Evolutionary conservation across 2,329 filamentous ascomycete genomes (phyloP), one percentile per base, ranked within the genome.

Genomic region (Huntiella decipiens): DNA sequence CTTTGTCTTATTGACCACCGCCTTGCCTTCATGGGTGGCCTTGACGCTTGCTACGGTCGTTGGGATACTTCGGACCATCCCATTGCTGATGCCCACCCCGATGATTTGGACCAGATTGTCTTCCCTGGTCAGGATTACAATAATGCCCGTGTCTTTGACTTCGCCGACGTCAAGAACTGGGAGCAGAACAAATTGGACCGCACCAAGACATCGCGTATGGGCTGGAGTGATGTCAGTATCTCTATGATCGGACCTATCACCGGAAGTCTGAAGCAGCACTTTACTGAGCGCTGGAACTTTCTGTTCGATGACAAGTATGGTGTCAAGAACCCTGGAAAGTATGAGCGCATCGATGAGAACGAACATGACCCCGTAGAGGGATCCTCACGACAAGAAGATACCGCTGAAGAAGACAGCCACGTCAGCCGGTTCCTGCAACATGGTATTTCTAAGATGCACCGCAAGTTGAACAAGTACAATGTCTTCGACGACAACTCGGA

Each of bases 71-170:
- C 49, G 68, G 67, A 62, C 49, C 87, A 95, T 58, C 74, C 82
- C 1, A 85, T 94, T 52, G 74, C 85, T 3, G 85, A 92, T 60
- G 78, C 77, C 11, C 86, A 94, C 57, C 84, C 85, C 0, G 74
- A 74, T 3, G 73, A 93, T 58, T 58, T 92, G 17, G 74, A 84
- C 49, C 66, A 73, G 19, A 84, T 83, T 38, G 61, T 94, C 8
- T 94, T 88, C 60, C 83, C 85, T 0, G 86, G 87, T 1, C 87
- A 94, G 57, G 87, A 94, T 55, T 94, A 83, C 65, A 94, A 94
- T 63, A 93, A 94, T 54, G 84, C 85, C 17, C 70, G 77, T 44
- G 76, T 92, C 32, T 81, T 82, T 57, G 87, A 91, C 59, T 88
- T 91, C 59, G 69, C 77, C 39, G 75, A 84, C 54, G 82, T 88